Evolutionary conservation across 2,329 filamentous ascomycete species (phyloP).

Genomic region (Calycina herbarum): DNA sequence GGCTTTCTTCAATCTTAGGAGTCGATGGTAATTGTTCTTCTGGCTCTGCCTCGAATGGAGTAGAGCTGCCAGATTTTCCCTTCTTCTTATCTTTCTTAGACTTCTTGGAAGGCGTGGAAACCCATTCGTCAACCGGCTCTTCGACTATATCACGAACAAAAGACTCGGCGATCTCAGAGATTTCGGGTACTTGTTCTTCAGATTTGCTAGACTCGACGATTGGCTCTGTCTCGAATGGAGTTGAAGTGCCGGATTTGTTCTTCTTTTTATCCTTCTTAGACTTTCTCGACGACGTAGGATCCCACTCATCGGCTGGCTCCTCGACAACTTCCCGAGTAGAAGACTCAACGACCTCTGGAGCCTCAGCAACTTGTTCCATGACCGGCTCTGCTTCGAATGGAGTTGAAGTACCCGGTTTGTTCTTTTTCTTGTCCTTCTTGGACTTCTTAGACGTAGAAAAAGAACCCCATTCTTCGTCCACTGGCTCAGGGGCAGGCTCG

Average conservation of each 20-base stretch:
- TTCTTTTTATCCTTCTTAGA: constrained; percentile 39
- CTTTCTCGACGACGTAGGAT: constrained; percentile 26
- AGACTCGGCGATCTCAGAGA: background rate
- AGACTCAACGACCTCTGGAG: no score
- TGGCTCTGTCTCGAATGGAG: constrained; percentile 10
- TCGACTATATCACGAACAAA: background rate
- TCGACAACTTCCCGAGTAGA: no score
- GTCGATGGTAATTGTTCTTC: background rate
- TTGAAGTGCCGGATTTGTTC: constrained; percentile 12
- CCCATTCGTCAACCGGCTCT: background rate
- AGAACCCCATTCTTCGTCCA: background rate
- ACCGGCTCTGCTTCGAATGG: constrained; percentile 15
- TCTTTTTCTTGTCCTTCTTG: constrained; percentile 29
- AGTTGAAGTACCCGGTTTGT: constrained; percentile 21
- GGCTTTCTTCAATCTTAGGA: background rate
- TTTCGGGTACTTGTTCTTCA: background rate
- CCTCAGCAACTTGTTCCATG: background rate
- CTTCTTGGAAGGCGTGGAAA: constrained; percentile 4
- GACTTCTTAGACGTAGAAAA: constrained; percentile 19
- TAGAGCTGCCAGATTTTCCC: background rate
- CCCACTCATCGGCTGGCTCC: constrained; percentile 9
- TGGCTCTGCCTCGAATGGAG: background rate
- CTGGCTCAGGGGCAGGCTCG: background rate
- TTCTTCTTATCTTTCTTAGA: constrained; percentile 14
- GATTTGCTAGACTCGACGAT: background rate